Percentiles rank a stretch among this genome's conserved stretches.
Evolutionary conservation across 2,329 filamentous ascomycete genomes (phyloP).

Genomic region (Botryotinia narcissicola): DNA sequence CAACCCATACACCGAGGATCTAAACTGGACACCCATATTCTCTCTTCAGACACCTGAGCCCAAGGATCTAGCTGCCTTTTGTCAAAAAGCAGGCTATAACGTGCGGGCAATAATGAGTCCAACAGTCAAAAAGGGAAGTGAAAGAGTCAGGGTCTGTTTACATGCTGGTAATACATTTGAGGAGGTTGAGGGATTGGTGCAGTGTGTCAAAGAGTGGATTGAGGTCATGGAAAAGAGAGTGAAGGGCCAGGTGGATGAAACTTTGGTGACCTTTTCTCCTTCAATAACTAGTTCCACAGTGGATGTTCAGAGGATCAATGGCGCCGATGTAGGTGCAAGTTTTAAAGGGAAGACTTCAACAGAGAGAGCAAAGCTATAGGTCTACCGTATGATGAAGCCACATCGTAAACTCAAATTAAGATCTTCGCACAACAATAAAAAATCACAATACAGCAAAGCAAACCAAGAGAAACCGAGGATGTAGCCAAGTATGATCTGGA

Average conservation of each 20-base stretch:
- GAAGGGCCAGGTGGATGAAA: not conserved
- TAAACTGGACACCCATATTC: conserved; percentile 58
- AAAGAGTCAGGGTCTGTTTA: conserved; percentile 64
- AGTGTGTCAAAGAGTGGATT: conserved; percentile 31
- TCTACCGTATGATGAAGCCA: not conserved
- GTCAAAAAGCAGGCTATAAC: conserved; percentile 57
- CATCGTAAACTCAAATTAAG: not conserved
- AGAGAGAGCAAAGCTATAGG: not conserved
- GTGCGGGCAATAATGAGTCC: conserved; percentile 67
- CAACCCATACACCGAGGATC: conserved; percentile 24
- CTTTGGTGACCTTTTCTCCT: not conserved
- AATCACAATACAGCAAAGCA: not conserved
- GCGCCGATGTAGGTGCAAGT: not conserved
- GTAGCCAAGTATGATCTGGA: not conserved
- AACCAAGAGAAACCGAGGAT: not conserved
- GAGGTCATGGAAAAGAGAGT: conserved; percentile 6
- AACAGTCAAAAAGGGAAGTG: conserved; percentile 61
- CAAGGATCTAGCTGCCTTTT: conserved; percentile 56
- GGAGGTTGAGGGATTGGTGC: conserved; percentile 53
- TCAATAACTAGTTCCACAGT: accelerated
- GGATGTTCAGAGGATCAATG: not conserved
- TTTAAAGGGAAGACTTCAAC: not conserved
- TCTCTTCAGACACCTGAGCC: conserved; percentile 58
- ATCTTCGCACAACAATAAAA: not conserved
- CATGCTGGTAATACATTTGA: conserved; percentile 62